A percentile compares a stretch with the other conserved stretches of the same genome.
Conservation (phyloP, 805 yeast genomes). For the Suhomyces sp. region DNA sequence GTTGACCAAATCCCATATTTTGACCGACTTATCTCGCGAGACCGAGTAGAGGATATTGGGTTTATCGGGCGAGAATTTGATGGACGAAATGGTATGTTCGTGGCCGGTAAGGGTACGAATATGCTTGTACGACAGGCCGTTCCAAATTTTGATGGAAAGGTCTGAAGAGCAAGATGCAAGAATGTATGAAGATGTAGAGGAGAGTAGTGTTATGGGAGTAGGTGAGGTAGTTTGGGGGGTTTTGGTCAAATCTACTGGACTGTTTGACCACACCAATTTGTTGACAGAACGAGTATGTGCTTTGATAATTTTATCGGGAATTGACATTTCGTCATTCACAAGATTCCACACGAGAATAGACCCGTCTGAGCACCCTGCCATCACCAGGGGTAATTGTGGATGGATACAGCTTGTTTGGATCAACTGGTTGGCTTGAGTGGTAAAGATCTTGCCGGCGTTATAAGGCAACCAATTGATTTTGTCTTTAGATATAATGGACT, state of each 20-base stretch:
- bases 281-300: constrained; percentile 78
- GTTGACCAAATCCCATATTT: constrained; percentile 61
- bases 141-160: constrained; percentile 68
- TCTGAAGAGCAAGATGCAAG: constrained; percentile 54
- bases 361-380: constrained; percentile 72
- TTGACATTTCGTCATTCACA: constrained; percentile 49
- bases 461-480: constrained; percentile 65
- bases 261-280: constrained; percentile 49
- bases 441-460: constrained; percentile 39
- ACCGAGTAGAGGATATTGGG: constrained; percentile 54
- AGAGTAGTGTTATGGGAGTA: neutral
- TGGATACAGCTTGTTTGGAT: constrained; percentile 68
- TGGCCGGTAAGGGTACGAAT: constrained; percentile 74
- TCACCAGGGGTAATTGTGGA: constrained; percentile 64
- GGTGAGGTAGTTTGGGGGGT: constrained; percentile 7
- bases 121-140: constrained; percentile 48
- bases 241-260: constrained; percentile 31
- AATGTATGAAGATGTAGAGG: constrained; percentile 17
- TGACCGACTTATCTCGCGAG: constrained; percentile 61
- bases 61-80: constrained; percentile 48
- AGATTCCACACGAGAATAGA: constrained; percentile 68
- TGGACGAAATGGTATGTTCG: constrained; percentile 75
- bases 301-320: constrained; percentile 57
- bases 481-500: constrained; percentile 14
- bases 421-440: constrained; percentile 53